Conservation (phyloP, 495 filamentous ascomycete species). For the Penicillium ochrochloron region DNA sequence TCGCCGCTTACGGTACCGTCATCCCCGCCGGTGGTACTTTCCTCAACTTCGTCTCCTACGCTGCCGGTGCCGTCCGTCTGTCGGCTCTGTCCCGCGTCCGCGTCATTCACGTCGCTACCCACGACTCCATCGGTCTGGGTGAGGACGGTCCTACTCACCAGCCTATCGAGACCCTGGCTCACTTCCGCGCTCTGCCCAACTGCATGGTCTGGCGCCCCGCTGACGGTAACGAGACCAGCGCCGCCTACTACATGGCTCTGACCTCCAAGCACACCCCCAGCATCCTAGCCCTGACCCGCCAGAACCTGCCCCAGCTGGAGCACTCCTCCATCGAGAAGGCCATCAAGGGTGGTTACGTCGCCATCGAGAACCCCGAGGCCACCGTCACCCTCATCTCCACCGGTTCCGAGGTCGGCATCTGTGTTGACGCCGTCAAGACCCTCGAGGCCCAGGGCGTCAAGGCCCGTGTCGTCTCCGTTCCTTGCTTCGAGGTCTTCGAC, state of each 20-base stretch:
- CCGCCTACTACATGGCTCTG: conserved; percentile 95
- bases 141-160: conserved; percentile 99
- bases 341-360: conserved; percentile 93
- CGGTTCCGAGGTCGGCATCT: conserved; percentile 94
- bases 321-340: conserved; percentile 83
- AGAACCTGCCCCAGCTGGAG: conserved; percentile 98
- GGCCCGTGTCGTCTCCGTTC: conserved; percentile 93
- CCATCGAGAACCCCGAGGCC: conserved; percentile 81
- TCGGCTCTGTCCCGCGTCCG: conserved; percentile 91
- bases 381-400: conserved; percentile 91
- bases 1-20: conserved; percentile 92
- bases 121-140: conserved; percentile 99
- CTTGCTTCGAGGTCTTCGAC: conserved; percentile 98
- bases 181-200: conserved; percentile 99
- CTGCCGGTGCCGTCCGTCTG: conserved; percentile 91
- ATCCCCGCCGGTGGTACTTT: conserved; percentile 96
- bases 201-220: conserved; percentile 99
- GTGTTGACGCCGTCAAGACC: conserved; percentile 86
- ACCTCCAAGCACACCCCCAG: conserved; percentile 88
- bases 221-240: conserved; percentile 97
- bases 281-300: conserved; percentile 93
- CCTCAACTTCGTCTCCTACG: conserved; percentile 99
- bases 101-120: conserved; percentile 94
- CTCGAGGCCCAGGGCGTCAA: conserved; percentile 85
- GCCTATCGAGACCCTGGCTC: conserved; percentile 98